Evolutionary conservation across 2,329 filamentous ascomycete species (phyloP), one percentile per base, ranked within the genome.

Genomic region (Calonectria honghensis): DNA sequence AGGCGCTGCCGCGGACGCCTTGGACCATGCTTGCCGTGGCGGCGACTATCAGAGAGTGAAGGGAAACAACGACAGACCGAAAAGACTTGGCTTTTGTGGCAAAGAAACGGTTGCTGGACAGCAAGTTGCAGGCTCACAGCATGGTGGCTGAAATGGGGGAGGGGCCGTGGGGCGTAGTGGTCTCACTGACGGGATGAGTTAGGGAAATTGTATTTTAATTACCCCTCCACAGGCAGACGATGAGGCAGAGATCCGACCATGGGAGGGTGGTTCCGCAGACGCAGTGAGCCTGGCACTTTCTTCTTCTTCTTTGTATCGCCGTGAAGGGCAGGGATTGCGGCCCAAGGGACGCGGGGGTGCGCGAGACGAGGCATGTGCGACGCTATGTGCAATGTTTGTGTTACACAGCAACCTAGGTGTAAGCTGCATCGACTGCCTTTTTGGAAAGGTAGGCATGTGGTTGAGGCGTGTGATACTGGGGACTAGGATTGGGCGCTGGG

Each of bases 281-380:
- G 70, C 72, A 70, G 69, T 72, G 57, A 37, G 67, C 68, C 64
- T 75, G 73, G 61, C 68, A 63, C 72, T 73, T 13, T 48, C 6
- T 35, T 35, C 32, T 35, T 35, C 32, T 48, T 48, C 41, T 48
- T 48, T 64, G 68, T 66, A 77, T 72, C 48, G 52, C 67, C 52
- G 59, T 50, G 59, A 77, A 71, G 79, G 72, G 78, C 76, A 79
- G 74, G 66, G 59, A 63, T 75, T 72, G 75, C 59, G 67, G 48
- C 50, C 66, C 73, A 54, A 76, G 69, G 54, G 67, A 75, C 74
- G 75, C 71, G 66, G 76, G 72, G 73, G 79, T 73, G 71, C 54
- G 76, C 70, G 79, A 79, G 80, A 81, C 77, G 78, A 81, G 78
- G 75, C 52, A 72, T 75, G 79, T 80, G 70, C 35, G 75, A 77